Conservation (phyloP, 192 early-diverging fungal species). For the Diversispora epigaea region DNA sequence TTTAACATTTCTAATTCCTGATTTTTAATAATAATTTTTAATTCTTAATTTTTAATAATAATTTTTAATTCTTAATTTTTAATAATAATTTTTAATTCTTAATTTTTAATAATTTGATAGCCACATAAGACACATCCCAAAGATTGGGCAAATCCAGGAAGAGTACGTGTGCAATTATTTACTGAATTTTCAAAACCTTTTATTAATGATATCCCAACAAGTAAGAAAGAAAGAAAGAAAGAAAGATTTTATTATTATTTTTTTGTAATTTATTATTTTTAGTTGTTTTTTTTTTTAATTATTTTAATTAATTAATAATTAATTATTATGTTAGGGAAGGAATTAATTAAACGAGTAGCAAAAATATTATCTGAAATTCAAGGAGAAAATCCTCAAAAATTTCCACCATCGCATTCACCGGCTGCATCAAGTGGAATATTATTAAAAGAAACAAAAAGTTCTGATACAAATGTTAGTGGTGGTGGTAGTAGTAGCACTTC, state of each 20-base stretch:
- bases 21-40: neutral
- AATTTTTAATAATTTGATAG: conserved; percentile 10
- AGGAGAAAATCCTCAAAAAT: conserved; percentile 24
- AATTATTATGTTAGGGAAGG: conserved; percentile 19
- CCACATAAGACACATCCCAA: conserved; percentile 60
- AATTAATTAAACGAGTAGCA: conserved; percentile 23
- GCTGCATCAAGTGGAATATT: conserved; percentile 11
- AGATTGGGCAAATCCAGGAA: conserved; percentile 65
- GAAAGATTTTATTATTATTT: neutral
- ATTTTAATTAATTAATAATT: neutral
- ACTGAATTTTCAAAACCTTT: conserved; percentile 38
- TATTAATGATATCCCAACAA: conserved; percentile 40
- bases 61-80: neutral
- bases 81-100: neutral
- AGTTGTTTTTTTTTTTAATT: neutral
- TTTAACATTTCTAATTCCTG: neutral
- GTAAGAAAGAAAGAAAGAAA: conserved; percentile 51
- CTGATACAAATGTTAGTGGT: neutral
- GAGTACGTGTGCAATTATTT: conserved; percentile 60
- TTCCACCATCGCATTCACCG: conserved; percentile 29
- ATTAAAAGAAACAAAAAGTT: conserved; percentile 10
- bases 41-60: neutral
- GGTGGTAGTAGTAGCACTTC: neutral
- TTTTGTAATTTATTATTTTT: neutral
- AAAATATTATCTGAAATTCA: conserved; percentile 15